Evolutionary conservation across 345 rosid genomes (phyloP).

Genomic region (Linum lewisii): DNA sequence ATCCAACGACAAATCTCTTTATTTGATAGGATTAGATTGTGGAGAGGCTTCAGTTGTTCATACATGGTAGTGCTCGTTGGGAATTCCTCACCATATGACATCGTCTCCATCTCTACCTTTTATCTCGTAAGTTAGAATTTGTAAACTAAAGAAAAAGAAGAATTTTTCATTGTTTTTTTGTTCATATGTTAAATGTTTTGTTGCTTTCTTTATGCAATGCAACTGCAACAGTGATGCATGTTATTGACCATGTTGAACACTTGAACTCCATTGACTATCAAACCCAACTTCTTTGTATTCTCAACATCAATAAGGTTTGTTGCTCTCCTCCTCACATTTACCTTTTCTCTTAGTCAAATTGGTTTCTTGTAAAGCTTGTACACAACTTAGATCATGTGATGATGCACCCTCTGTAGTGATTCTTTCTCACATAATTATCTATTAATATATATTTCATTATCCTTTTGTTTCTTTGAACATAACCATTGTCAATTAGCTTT

Average conservation of each 20-base stretch:
- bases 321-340: neutral
- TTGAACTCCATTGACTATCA: slow-evolving; percentile 14
- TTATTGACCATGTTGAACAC: slow-evolving; percentile 27
- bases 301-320: slow-evolving; percentile 19
- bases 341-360: neutral
- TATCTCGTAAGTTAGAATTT: slow-evolving; percentile 10
- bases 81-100: slow-evolving; percentile 23
- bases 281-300: slow-evolving; percentile 18
- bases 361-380: too few relatives aligned
- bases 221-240: slow-evolving; percentile 26
- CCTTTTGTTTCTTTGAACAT: too few relatives aligned
- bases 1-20: slow-evolving; percentile 24
- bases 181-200: too few relatives aligned
- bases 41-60: slow-evolving; percentile 15
- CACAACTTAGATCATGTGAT: too few relatives aligned
- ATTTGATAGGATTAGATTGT: slow-evolving; percentile 22
- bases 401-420: too few relatives aligned
- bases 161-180: too few relatives aligned
- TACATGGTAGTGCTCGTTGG: slow-evolving; percentile 14
- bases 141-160: too few relatives aligned
- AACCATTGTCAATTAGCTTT: too few relatives aligned
- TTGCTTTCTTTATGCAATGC: slow-evolving; percentile 14
- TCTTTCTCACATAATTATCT: too few relatives aligned
- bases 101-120: slow-evolving; percentile 12
- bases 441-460: too few relatives aligned